Evolutionary conservation across 2,329 filamentous ascomycete species (phyloP), one percentile per base, ranked within the genome.

Genomic region (Botrytis deweyae): DNA sequence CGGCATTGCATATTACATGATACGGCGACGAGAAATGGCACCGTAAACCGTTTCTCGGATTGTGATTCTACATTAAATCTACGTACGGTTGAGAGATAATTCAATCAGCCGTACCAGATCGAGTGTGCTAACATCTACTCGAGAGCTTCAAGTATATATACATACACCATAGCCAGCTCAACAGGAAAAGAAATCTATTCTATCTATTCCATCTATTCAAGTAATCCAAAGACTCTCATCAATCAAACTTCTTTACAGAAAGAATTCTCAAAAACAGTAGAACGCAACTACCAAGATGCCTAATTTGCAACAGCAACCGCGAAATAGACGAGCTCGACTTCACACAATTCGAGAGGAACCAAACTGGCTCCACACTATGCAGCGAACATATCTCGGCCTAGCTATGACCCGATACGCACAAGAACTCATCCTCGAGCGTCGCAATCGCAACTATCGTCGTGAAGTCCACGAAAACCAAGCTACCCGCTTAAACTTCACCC

Each of bases 381-480:
- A 38, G 36, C 59, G 20, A 14, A 62, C 36, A 38, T 8, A 38
- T 40, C 33, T 62, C 12, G 33, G 59, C 20, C 20, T 38, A 38
- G 22, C 20, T 4, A 62, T 62, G 22, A 14, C 12, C 2, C 59
- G 14, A 40, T 16, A 62, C 12, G 36, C 36, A 14, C 12, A 12
- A 25, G 22, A 62, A 62, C 36, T 62, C 12, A 62, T n/a, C 1
- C 22, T 25, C 36, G 36, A 62, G 25, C 22, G 36, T 38, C 6
- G 22, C 36, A 36, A 25, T 8, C 36, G 7, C 1, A 62, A 25
- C 33, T 22, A 16, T 38, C 20, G 12, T 25, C 36, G 25, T 38
- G 12, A 40, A 7, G 9, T 25, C 0, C 38, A 62, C 1, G 2
- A 62, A 8, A 2, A 0, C 12, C 20, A 25, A 12, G n/a, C 4